Evolutionary conservation across 2,329 filamentous ascomycete species (phyloP).

Genomic region (Lachnellula occidentalis): DNA sequence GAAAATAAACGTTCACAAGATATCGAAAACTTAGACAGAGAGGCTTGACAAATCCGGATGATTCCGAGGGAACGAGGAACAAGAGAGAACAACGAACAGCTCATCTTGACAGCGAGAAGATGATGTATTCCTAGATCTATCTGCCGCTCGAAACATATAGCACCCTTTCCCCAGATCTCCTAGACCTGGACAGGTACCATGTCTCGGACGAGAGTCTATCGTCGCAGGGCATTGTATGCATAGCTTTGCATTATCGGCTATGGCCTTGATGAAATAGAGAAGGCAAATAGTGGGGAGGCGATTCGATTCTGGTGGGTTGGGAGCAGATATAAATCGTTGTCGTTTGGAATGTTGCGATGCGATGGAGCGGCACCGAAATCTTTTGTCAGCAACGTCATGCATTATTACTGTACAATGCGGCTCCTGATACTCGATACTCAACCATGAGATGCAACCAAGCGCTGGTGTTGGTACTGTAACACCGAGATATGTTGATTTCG

Average conservation of each 20-base stretch:
- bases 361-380: not conserved
- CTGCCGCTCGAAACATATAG: not conserved
- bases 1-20: conserved; percentile 7
- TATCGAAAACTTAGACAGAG: conserved; percentile 7
- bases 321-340: not conserved
- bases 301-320: no score
- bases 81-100: not conserved
- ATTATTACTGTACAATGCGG: not conserved
- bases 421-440: not conserved
- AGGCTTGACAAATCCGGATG: not conserved
- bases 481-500: not conserved
- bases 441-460: not conserved
- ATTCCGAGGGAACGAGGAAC: conserved; percentile 3
- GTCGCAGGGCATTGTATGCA: no score
- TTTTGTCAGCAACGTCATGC: not conserved
- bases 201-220: no score
- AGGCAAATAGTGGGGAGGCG: conserved; percentile 1
- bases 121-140: not conserved
- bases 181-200: no score
- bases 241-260: no score
- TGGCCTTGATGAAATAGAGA: not conserved
- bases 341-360: conserved; percentile 1
- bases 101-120: not conserved
- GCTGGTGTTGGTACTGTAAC: not conserved
- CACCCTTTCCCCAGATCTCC: not conserved